Evolutionary conservation across 225 moss, liverwort and hornwort species (phyloP), one percentile per base, ranked within the genome.

Genomic region (Rhytidiadelphus loreus): DNA sequence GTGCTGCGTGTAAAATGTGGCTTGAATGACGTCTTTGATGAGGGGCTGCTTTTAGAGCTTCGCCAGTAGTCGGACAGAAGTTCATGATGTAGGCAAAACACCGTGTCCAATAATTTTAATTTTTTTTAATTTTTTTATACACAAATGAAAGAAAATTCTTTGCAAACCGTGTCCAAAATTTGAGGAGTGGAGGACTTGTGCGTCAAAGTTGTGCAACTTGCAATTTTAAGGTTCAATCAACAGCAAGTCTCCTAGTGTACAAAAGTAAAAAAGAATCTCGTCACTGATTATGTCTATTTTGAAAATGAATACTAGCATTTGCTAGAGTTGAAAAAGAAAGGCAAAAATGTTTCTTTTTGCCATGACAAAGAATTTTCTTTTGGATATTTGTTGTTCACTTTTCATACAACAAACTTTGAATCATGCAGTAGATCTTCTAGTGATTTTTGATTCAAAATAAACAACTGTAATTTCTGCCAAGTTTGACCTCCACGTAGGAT

Each of bases 261-360:
- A 48, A 74, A 72, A 72, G 7, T 30, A 17, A 37, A 22, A 70
- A 77, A 24, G 23, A 53, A 37, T 73, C 29, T 29, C 44, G 11
- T 28, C 28, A 26, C 0, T 52, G 1, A 73, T 37, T 26, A 56
- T n/a, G 24, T 55, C 56, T 55, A 55, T 55, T 55, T 77, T 25
- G 23, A 77, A 25, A 3, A 55, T n/a, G 55, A 2, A 55, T 55
- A n/a, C 3, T 55, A 25, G 37, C 16, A 55, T 37, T 77, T 2
- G 0, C 8, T 0, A 21, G 0, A 73, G 7, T 10, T 16, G 10
- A 2, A 55, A 55, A 53, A 23, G 15, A 35, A 37, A 23, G 16
- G 4, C 2, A 24, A 37, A 20, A 30, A 30, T 46, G 6, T 29
- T 16, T 18, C 2, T 29, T 44, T 13, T 28, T 44, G 29, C 11